These are phyloP conservation scores for Tetramitus jugosus DNA, from an alignment of 208 protist species.

Conservation along the genomic window DNA sequence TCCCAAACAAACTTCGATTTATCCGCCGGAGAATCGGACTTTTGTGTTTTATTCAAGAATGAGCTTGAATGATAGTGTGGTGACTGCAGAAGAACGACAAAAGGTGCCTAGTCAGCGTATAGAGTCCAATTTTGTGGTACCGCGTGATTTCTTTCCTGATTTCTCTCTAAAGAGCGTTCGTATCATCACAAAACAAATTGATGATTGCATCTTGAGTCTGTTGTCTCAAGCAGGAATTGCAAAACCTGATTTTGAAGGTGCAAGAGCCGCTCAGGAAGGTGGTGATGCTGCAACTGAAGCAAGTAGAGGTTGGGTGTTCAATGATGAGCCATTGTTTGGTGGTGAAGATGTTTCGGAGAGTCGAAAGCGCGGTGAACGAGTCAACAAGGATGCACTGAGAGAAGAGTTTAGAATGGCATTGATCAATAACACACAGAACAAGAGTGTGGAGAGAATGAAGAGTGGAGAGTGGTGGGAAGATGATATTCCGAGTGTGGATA, in stretches of 20 bases:
- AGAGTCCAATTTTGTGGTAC: not conserved
- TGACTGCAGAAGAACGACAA: not conserved
- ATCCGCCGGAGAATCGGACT: too few relatives aligned
- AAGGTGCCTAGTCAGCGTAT: not conserved
- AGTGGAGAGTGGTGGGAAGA: not conserved
- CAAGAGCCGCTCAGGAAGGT: not conserved
- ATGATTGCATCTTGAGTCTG: not conserved
- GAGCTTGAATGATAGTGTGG: too few relatives aligned
- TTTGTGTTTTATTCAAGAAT: too few relatives aligned
- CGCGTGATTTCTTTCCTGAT: too few relatives aligned
- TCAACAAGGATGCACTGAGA: not conserved
- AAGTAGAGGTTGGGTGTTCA: not conserved
- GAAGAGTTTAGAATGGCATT: not conserved
- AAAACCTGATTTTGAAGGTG: not conserved
- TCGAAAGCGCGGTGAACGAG: not conserved
- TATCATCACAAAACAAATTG: not conserved
- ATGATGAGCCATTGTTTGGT: too few relatives aligned
- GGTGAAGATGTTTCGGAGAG: too few relatives aligned
- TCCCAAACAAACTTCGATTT: too few relatives aligned
- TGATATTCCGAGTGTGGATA: not conserved
- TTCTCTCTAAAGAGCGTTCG: not conserved
- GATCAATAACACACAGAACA: not conserved
- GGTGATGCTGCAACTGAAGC: not conserved
- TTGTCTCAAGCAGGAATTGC: not conserved
- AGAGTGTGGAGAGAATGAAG: not conserved